Evolutionary conservation across 257 asterid genomes (phyloP).

Genomic region (Thymus quinquecostatus): DNA sequence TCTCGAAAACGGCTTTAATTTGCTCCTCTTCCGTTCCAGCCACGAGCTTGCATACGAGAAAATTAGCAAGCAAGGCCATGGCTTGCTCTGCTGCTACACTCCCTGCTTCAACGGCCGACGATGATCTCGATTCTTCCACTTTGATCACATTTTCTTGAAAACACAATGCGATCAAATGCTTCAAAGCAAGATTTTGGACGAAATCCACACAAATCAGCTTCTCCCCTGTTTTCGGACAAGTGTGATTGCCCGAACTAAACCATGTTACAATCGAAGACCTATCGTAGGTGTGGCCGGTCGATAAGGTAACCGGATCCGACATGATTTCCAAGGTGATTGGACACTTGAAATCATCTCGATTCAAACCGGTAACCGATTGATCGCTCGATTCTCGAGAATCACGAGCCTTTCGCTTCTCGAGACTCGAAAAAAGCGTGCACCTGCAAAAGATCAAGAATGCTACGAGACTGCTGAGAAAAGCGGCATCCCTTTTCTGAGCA

Average conservation of each 20-base stretch:
- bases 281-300: conserved; percentile 87
- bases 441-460: conserved; percentile 67
- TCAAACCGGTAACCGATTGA: conserved; percentile 40
- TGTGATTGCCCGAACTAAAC: conserved; percentile 73
- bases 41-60: conserved; percentile 55
- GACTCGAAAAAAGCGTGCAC: conserved; percentile 49
- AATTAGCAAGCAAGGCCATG: conserved; percentile 48
- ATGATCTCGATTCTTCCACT: conserved; percentile 39
- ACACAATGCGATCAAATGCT: conserved; percentile 25
- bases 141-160: conserved; percentile 36
- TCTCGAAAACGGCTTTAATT: conserved; percentile 59
- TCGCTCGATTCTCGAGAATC: conserved; percentile 2
- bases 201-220: conserved; percentile 43
- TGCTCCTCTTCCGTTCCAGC: conserved; percentile 44
- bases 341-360: conserved; percentile 75
- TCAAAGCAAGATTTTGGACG: conserved; percentile 68
- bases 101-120: conserved; percentile 27
- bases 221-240: conserved; percentile 84
- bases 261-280: conserved; percentile 70
- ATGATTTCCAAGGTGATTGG: conserved; percentile 83
- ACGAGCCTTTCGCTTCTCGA: conserved; percentile 17
- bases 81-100: conserved; percentile 57
- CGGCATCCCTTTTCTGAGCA: conserved; percentile 45
- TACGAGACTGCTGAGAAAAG: conserved; percentile 49
- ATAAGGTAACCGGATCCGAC: conserved; percentile 77